These are phyloP conservation scores for Ilyonectria sp. DNA, from an alignment of 2,329 filamentous ascomycete species.

Conservation along the genomic window DNA sequence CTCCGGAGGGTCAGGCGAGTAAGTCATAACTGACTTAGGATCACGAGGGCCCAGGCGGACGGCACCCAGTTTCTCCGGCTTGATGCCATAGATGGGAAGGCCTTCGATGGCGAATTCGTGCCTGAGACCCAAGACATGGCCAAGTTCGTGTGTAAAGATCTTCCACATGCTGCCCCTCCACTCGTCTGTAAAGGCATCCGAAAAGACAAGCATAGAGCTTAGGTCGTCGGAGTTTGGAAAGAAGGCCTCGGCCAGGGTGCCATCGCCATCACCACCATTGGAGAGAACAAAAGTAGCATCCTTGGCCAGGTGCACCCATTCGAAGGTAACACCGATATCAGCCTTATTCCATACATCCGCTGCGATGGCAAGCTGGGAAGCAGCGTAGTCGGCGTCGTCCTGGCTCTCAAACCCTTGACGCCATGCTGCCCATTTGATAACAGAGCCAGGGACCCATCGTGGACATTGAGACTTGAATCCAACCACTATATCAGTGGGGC, in stretches of 20 bases:
- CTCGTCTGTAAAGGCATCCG: background rate
- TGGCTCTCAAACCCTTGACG: slow-evolving; percentile 7
- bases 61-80: background rate
- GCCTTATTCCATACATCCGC: slow-evolving; percentile 14
- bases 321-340: slow-evolving; percentile 15
- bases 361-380: slow-evolving; percentile 3
- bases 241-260: slow-evolving; percentile 10
- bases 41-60: background rate
- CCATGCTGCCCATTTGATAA: slow-evolving; percentile 18
- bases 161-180: background rate
- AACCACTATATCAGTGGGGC: slow-evolving; percentile 6
- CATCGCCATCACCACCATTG: background rate
- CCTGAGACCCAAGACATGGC: background rate
- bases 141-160: slow-evolving; percentile 2
- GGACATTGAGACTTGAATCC: slow-evolving; percentile 7
- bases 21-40: background rate
- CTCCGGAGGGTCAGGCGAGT: background rate
- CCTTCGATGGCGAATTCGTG: slow-evolving; percentile 3
- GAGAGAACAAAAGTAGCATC: slow-evolving; percentile 12
- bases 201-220: background rate
- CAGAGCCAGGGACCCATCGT: slow-evolving; percentile 17
- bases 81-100: background rate
- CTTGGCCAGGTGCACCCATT: background rate
- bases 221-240: slow-evolving; percentile 14
- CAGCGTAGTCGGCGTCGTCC: slow-evolving; percentile 13